Base-by-base conservation (phyloP, 768 basidiomycete species). In the Naematelia encephala region DNA sequence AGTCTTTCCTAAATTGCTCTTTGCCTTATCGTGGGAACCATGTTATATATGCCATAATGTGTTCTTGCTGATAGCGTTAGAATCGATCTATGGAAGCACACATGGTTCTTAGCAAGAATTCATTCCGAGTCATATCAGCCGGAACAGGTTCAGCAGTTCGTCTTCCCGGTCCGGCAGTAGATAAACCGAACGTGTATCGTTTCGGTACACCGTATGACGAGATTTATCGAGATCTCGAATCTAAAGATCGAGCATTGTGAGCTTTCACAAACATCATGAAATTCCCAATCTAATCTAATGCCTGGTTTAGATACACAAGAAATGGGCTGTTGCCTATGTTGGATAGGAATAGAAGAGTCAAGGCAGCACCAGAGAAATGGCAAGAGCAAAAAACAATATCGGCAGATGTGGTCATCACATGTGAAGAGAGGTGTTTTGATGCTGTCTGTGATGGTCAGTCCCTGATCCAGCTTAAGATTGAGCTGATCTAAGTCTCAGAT, bases 61-160 rank as follows among this genome's bases (percentile, higher is more conserved):
- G 11, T 43, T 8, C 16, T 21, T 21, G 39, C 55, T 47, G 23
- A 30, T 39, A 48, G 49, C 46, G 27, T 66, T 66, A 96, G 92
- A 96, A 96, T 74, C 87, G 93, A 49, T 94, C 92, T 0, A 99
- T 99, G 96, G 96, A 98, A 79, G 96, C 91, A 0, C 96, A 99
- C 72, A 83, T 85, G 71, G 90, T 93, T 13, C 78, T 98, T 53
- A 96, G 93, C 51, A 89, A 92, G 80, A 92, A 90, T 52, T 89
- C 91, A 2, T 88, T 87, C 74, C 85, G 85, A 30, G 96, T 99
- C 48, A 87, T 90, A 54, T 97, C 94, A 3, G 92, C 85, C 29
- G 96, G 96, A 8, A 98, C 96, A 51, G 96, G 96, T 28, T 97
- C 94, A 3, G 91, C 92, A 21, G 96, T 99, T 49, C 89, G 96